Percentiles rank a stretch among this genome's conserved stretches.
These are phyloP conservation scores for Trichoderma reesei DNA, from an alignment of 495 filamentous ascomycete species.

Conservation along the genomic window DNA sequence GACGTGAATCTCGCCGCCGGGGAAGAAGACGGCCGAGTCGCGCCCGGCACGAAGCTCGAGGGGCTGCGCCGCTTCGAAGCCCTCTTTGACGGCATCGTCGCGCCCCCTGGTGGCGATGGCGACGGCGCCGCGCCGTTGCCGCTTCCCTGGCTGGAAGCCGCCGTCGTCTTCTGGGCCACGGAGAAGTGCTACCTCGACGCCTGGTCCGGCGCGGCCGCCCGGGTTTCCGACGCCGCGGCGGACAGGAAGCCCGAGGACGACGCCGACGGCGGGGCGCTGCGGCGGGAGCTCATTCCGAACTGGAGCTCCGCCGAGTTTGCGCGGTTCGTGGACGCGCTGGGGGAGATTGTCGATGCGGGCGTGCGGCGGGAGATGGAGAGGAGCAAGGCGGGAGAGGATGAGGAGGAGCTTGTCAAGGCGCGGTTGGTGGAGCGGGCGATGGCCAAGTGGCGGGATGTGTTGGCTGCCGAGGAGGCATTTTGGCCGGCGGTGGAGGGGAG, in stretches of 20 bases:
- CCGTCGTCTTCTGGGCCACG: constrained; percentile 65
- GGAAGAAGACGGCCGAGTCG: constrained; percentile 22
- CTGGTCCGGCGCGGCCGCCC: constrained; percentile 46
- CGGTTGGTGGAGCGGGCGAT: constrained; percentile 22
- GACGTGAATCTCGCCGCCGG: constrained; percentile 31
- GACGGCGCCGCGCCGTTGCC: constrained; percentile 10
- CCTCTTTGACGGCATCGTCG: constrained; percentile 23
- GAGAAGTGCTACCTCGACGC: constrained; percentile 54
- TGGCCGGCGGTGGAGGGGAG: constrained; percentile 22
- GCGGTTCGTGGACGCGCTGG: constrained; percentile 39
- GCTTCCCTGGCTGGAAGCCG: constrained; percentile 45
- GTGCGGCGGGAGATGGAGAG: constrained; percentile 16
- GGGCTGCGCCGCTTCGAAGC: constrained; percentile 26
- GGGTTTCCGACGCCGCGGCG: constrained; percentile 19
- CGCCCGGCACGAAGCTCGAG: constrained; percentile 15
- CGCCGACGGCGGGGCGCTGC: constrained; percentile 51
- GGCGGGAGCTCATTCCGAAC: constrained; percentile 55
- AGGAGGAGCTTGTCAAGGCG: constrained; percentile 11
- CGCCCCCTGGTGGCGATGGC: constrained; percentile 10
- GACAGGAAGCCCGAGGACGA: constrained; percentile 21
- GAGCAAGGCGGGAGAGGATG: constrained; percentile 11
- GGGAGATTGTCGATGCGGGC: constrained; percentile 22
- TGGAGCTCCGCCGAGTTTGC: constrained; percentile 53
- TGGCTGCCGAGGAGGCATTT: constrained; percentile 26
- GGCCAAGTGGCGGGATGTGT: constrained; percentile 23